A percentile compares a stretch with the other conserved stretches of the same genome.
Evolutionary conservation across 805 yeast species (phyloP).

Genomic region (Isabelozyma gotoi): DNA sequence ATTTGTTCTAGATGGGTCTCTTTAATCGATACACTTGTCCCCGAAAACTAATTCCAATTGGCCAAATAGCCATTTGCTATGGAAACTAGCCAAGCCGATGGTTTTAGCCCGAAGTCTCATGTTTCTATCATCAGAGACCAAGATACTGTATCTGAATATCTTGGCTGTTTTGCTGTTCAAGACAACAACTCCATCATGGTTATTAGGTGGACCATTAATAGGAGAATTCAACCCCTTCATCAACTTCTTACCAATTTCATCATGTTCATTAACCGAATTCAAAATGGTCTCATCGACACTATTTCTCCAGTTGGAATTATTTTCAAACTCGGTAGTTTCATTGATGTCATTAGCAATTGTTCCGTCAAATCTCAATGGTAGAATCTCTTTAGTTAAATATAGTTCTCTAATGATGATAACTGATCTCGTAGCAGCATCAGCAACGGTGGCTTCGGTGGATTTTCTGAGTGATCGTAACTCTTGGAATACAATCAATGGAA

Average conservation of each 20-base stretch:
- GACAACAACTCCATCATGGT: slow-evolving; percentile 11
- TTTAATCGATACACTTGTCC: slow-evolving; percentile 53
- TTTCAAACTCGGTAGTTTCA: slow-evolving; percentile 73
- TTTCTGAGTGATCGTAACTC: slow-evolving; percentile 70
- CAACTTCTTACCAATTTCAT: slow-evolving; percentile 36
- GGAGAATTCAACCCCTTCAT: slow-evolving; percentile 40
- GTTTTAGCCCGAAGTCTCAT: slow-evolving; percentile 67
- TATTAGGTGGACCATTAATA: slow-evolving; percentile 8
- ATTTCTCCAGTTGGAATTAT: slow-evolving; percentile 69
- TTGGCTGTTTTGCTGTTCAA: slow-evolving; percentile 38
- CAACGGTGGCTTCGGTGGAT: slow-evolving; percentile 68
- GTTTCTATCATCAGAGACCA: slow-evolving; percentile 73
- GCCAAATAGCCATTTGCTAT: slow-evolving; percentile 60
- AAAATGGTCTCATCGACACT: slow-evolving; percentile 69
- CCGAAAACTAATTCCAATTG: slow-evolving; percentile 47
- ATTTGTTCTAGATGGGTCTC: too few species aligned
- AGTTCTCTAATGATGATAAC: slow-evolving; percentile 72
- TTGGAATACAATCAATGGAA: slow-evolving; percentile 77
- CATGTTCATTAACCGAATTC: slow-evolving; percentile 47
- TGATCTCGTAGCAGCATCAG: slow-evolving; percentile 80
- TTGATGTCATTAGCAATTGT: slow-evolving; percentile 64
- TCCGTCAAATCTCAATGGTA: slow-evolving; percentile 70
- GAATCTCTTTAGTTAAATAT: slow-evolving; percentile 51
- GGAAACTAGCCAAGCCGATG: slow-evolving; percentile 53
- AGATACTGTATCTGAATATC: slow-evolving; percentile 54